phyloP scores from a whole-genome alignment of 192 early-diverging fungal species.

The Coemansia sp. region DNA sequence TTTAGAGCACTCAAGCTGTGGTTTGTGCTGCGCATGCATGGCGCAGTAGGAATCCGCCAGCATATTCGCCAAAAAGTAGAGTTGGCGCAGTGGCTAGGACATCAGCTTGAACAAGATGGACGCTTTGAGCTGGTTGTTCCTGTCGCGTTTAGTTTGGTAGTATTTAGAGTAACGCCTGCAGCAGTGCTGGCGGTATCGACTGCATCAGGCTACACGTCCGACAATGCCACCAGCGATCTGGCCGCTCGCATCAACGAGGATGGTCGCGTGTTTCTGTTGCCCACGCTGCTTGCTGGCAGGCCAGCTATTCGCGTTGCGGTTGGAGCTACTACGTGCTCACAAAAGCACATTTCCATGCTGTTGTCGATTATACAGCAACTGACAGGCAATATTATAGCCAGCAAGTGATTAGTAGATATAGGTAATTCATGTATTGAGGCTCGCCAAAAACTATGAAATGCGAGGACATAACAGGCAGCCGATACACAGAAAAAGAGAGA shows the following conservation, averaged over 20 bases:
- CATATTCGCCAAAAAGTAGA: constrained; percentile 34
- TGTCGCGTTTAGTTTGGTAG: constrained; percentile 25
- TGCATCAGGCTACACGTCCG: background rate
- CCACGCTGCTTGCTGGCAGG: background rate
- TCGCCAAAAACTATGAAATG: too few relatives aligned
- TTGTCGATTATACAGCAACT: background rate
- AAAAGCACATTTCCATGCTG: background rate
- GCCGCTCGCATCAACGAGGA: constrained; percentile 5
- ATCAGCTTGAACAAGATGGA: constrained; percentile 11
- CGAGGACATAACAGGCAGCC: too few relatives aligned
- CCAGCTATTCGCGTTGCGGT: constrained; percentile 2
- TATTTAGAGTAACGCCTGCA: constrained; percentile 23
- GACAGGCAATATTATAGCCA: background rate
- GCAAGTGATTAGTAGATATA: too few relatives aligned
- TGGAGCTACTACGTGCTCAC: background rate
- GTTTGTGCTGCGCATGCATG: constrained; percentile 53
- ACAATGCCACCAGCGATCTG: background rate
- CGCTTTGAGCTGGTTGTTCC: constrained; percentile 31
- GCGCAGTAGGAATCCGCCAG: constrained; percentile 33
- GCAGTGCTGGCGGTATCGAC: background rate
- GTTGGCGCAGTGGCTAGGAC: constrained; percentile 18
- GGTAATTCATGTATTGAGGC: too few relatives aligned
- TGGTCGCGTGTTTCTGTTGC: constrained; percentile 7
- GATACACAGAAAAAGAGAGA: background rate
- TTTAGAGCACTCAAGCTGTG: constrained; percentile 55